phyloP scores from a whole-genome alignment of 208 protist species.

The Trypanosoma vivax region DNA sequence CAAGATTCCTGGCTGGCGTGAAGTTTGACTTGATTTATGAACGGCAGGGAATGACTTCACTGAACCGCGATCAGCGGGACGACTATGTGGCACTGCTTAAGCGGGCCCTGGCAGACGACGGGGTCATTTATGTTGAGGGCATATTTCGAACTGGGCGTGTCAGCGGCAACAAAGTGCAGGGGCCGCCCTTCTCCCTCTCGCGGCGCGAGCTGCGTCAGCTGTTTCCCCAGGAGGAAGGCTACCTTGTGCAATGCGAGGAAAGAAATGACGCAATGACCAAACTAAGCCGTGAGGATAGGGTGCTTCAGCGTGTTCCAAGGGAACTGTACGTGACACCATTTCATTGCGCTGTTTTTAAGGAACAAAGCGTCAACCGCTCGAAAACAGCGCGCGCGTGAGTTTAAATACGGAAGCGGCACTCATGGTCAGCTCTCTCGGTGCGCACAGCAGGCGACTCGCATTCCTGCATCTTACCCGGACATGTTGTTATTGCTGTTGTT shows the following conservation, averaged over 20 bases:
- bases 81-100: conserved; percentile 82
- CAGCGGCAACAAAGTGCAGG: conserved; percentile 64
- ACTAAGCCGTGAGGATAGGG: conserved; percentile 71
- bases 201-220: conserved; percentile 61
- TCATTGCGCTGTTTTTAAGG: conserved; percentile 76
- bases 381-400: background rate
- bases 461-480: too few species aligned
- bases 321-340: conserved; percentile 84
- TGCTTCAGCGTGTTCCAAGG: conserved; percentile 72
- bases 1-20: conserved; percentile 31
- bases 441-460: background rate
- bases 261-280: conserved; percentile 72
- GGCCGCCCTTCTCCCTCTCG: conserved; percentile 73
- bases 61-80: conserved; percentile 67
- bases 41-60: conserved; percentile 75
- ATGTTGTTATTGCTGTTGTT: conserved; percentile 9
- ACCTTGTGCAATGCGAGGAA: conserved; percentile 84
- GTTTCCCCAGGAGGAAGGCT: conserved; percentile 63
- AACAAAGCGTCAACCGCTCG: conserved; percentile 40
- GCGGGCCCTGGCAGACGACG: conserved; percentile 76
- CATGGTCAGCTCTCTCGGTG: background rate
- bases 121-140: conserved; percentile 84
- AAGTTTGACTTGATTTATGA: conserved; percentile 87
- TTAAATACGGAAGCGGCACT: background rate
- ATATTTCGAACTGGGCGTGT: conserved; percentile 82